phyloP scores from a whole-genome alignment of 805 yeast genomes.

The Yarrowia phangngaensis region DNA sequence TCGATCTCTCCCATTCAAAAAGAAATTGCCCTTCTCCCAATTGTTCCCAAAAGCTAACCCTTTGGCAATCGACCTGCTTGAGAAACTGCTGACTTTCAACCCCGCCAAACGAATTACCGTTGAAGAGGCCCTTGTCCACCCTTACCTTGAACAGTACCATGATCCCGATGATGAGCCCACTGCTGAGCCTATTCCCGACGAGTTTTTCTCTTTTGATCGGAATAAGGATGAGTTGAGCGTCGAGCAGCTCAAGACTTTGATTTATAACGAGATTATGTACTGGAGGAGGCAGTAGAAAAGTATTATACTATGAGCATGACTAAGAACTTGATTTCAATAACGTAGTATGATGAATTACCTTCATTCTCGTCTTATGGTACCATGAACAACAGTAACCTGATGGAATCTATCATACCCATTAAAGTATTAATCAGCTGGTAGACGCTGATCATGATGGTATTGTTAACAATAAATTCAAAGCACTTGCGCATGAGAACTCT shows the following conservation, averaged over 20 bases:
- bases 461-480: too few species aligned
- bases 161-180: constrained; percentile 92
- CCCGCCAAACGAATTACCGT: constrained; percentile 82
- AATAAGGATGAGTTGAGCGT: constrained; percentile 73
- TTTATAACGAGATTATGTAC: constrained; percentile 74
- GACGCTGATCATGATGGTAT: too few species aligned
- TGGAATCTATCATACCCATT: too few species aligned
- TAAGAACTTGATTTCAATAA: too few species aligned
- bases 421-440: too few species aligned
- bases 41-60: constrained; percentile 52
- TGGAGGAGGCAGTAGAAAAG: constrained; percentile 20
- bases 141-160: constrained; percentile 82
- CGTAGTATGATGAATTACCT: too few species aligned
- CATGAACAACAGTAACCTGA: too few species aligned
- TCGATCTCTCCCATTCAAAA: constrained; percentile 66
- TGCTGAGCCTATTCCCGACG: constrained; percentile 76
- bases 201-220: constrained; percentile 85
- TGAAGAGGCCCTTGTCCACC: constrained; percentile 77
- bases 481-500: too few species aligned
- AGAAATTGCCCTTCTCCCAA: constrained; percentile 54
- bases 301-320: too few species aligned
- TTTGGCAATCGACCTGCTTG: constrained; percentile 60
- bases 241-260: constrained; percentile 69
- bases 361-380: too few species aligned
- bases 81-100: constrained; percentile 73